Conservation (phyloP, 75 land plant genomes). For the Pinus tabuliformis region DNA sequence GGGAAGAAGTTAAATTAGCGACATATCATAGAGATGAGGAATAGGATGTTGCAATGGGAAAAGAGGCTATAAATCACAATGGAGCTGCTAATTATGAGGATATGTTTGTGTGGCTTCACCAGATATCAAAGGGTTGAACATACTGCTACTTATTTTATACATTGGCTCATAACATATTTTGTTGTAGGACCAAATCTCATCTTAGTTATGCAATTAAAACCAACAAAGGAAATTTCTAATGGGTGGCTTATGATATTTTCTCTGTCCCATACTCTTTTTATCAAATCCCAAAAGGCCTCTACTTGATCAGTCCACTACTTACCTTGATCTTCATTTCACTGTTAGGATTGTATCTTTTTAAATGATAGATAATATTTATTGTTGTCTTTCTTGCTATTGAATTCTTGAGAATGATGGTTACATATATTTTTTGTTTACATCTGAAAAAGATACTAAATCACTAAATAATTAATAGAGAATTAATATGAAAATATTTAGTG, state of each 20-base stretch:
- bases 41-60: constrained; percentile 28
- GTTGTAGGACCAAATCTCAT: too few species aligned
- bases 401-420: constrained; percentile 95
- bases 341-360: constrained; percentile 87
- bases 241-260: too few species aligned
- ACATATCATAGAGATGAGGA: constrained; percentile 69
- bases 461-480: too few species aligned
- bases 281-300: constrained; percentile 91
- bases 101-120: constrained; percentile 77
- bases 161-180: too few species aligned
- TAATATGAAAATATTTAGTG: too few species aligned
- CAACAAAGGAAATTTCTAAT: too few species aligned
- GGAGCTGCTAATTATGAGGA: constrained; percentile 44
- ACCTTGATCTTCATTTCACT: constrained; percentile 96
- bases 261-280: constrained; percentile 84
- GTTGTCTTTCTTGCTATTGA: constrained; percentile 98
- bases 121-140: too few species aligned
- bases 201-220: too few species aligned
- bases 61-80: constrained; percentile 21
- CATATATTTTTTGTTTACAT: constrained; percentile 87
- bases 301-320: constrained; percentile 98
- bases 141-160: too few species aligned
- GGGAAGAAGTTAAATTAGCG: constrained; percentile 77
- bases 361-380: constrained; percentile 95
- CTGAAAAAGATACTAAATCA: constrained; percentile 64